Conservation (phyloP, 192 early-diverging fungal genomes). For the Allomyces macrogynus region DNA sequence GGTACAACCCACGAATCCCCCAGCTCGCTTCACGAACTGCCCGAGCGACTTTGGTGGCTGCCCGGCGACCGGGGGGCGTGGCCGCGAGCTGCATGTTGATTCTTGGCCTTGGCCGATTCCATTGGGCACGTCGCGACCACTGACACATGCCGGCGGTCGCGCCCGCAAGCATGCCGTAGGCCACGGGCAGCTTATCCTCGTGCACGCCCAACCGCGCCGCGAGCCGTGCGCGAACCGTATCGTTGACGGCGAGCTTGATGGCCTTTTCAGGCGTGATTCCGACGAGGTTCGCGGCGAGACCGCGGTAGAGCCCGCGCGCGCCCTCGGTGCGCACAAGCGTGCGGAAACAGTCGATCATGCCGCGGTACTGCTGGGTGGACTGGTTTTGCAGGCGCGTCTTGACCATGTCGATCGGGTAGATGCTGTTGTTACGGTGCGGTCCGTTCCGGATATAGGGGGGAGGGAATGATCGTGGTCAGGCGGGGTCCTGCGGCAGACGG, state of each 20-base stretch:
- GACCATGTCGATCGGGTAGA: slow-evolving; percentile 50
- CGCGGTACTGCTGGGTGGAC: slow-evolving; percentile 26
- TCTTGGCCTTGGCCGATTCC: slow-evolving; percentile 36
- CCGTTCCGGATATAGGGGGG: too few species aligned
- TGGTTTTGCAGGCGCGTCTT: slow-evolving; percentile 50
- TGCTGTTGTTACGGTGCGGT: slow-evolving; percentile 1
- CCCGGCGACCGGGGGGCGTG: slow-evolving; percentile 8
- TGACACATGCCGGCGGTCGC: slow-evolving; percentile 30
- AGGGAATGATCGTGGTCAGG: too few species aligned
- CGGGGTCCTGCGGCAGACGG: too few species aligned
- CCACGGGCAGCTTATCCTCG: slow-evolving; percentile 13
- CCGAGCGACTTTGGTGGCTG: slow-evolving; percentile 10
- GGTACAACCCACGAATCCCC: slow-evolving; percentile 24
- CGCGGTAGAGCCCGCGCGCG: slow-evolving; percentile 21
- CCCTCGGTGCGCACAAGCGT: slow-evolving; percentile 19
- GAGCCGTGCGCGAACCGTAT: slow-evolving; percentile 21
- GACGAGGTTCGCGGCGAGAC: slow-evolving; percentile 24
- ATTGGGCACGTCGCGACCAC: slow-evolving; percentile 36
- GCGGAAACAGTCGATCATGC: slow-evolving; percentile 18
- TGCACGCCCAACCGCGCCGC: slow-evolving; percentile 8
- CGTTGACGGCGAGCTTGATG: slow-evolving; percentile 35
- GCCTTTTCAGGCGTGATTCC: slow-evolving; percentile 37
- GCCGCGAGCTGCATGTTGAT: slow-evolving; percentile 27
- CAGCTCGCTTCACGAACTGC: slow-evolving; percentile 15
- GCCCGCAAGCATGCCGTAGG: slow-evolving; percentile 25